Evolutionary conservation across 192 early-diverging fungal genomes (phyloP), one percentile per base, ranked within the genome.

Genomic region (Hyaloraphidium curvatum): DNA sequence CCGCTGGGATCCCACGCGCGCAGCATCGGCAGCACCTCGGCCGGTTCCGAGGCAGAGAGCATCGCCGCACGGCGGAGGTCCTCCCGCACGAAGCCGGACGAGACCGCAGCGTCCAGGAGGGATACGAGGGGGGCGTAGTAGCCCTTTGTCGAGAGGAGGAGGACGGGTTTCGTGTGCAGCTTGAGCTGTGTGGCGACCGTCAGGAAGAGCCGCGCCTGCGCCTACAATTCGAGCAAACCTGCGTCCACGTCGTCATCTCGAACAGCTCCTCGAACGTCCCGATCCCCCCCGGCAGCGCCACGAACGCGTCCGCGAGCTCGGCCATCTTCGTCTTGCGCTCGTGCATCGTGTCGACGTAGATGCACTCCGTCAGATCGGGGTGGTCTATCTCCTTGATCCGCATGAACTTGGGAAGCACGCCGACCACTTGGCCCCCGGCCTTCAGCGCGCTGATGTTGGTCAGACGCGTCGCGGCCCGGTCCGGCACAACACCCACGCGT

Each of bases 191-290:
- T n/a, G n/a, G n/a, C n/a, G n/a, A n/a, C n/a, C n/a, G n/a, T n/a
- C n/a, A n/a, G n/a, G n/a, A n/a, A n/a, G n/a, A n/a, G n/a, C n/a
- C n/a, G n/a, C n/a, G n/a, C n/a, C n/a, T n/a, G n/a, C n/a, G n/a
- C n/a, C 75, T 75, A 68, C 66, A 63, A 19, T 17, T 41, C n/a
- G 30, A 5, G 31, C 33, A 19, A 16, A 2, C 5, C 31, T 28
- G 21, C 2, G 28, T 2, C 82, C 84, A 86, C 2, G 85, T 87
- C 26, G 74, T 74, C 21, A 80, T 71, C 65, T 92, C 89, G 2
- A 89, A 61, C 40, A 90, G 64, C 61, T 93, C 90, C 58, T 93
- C 87, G 60, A 90, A 68, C 0, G 89, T 93, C 19, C 57, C 19
- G 52, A 3, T 21, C 16, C 25, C 90, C 19, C 90, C 90, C 0